phyloP scores from a whole-genome alignment of 805 yeast species.

The Saccharomyces jurei region DNA sequence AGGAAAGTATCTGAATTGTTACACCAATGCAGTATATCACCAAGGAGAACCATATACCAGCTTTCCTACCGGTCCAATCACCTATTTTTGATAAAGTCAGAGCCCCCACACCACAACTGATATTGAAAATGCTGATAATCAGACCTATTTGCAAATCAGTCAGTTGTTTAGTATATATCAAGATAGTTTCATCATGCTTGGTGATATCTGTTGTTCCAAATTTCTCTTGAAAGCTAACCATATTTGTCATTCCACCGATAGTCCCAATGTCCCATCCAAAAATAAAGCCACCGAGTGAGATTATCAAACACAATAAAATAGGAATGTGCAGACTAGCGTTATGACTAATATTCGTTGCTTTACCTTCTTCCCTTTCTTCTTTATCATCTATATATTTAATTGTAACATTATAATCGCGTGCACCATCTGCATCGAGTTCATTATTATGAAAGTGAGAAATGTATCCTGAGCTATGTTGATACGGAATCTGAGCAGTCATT shows the following conservation, averaged over 20 bases:
- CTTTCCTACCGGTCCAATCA: conserved; percentile 54
- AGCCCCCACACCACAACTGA: conserved; percentile 69
- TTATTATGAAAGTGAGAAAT: background rate
- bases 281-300: conserved; percentile 65
- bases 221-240: conserved; percentile 44
- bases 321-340: conserved; percentile 2
- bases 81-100: conserved; percentile 49
- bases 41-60: conserved; percentile 48
- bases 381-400: background rate
- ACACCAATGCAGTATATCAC: conserved; percentile 52
- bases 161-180: conserved; percentile 18
- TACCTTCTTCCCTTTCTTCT: background rate
- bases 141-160: conserved; percentile 39
- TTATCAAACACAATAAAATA: conserved; percentile 40
- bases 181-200: conserved; percentile 22
- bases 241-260: conserved; percentile 60
- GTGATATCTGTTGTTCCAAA: conserved; percentile 39
- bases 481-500: background rate
- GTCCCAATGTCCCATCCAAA: conserved; percentile 75
- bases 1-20: conserved; percentile 43
- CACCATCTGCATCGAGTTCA: background rate
- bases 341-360: background rate
- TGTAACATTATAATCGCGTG: background rate
- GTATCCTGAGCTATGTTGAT: background rate
- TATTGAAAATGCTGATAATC: conserved; percentile 48